These are phyloP conservation scores for Orbilia blumenaviensis DNA, from an alignment of 2,329 filamentous ascomycete species.

Conservation along the genomic window DNA sequence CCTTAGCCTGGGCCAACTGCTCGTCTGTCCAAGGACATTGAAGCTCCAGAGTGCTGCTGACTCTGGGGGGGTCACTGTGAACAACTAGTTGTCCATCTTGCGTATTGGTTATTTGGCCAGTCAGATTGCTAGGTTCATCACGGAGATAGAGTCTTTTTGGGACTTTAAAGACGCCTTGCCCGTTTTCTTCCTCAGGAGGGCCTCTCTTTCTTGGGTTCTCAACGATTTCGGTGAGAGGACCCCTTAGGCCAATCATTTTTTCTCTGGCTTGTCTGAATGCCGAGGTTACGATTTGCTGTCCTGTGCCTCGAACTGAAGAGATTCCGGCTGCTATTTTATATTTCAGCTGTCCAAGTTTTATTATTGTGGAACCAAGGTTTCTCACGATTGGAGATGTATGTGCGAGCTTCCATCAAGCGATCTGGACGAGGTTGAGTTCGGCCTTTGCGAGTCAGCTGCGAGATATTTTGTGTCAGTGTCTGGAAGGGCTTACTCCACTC, in stretches of 20 bases:
- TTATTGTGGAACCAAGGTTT: neutral
- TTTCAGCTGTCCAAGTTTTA: neutral
- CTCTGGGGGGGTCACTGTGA: neutral
- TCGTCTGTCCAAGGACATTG: slow-evolving; percentile 6
- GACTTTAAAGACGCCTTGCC: neutral
- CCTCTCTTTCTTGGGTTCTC: neutral
- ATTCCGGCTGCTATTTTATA: neutral
- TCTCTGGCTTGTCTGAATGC: slow-evolving; percentile 3
- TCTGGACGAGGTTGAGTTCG: neutral
- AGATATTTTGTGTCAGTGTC: neutral
- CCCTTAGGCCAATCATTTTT: neutral
- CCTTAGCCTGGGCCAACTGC: neutral
- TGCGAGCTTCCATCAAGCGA: neutral
- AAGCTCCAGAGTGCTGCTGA: neutral
- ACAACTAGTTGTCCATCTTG: no score
- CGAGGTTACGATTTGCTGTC: neutral
- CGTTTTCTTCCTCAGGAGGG: neutral
- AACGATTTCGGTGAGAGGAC: neutral
- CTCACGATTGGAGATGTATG: neutral
- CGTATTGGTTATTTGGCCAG: neutral
- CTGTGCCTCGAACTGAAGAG: neutral
- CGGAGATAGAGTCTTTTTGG: neutral
- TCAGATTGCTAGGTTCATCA: neutral
- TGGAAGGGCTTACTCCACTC: neutral
- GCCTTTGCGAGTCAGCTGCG: neutral